Conservation (phyloP, 2,329 filamentous ascomycete species). For the Fusarium acutatum region DNA sequence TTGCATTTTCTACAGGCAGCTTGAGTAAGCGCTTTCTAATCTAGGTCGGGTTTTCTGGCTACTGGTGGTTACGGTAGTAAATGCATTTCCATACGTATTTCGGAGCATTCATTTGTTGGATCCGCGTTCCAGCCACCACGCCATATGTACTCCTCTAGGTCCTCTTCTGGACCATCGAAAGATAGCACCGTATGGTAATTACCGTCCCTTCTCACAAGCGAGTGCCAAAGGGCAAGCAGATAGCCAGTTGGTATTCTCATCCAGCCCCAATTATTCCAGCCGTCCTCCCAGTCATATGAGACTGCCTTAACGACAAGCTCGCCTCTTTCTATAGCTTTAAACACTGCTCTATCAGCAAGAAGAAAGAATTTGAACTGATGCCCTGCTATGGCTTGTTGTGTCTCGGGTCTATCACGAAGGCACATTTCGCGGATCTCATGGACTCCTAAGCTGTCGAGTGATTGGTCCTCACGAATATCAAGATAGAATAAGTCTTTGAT, state of each 20-base stretch:
- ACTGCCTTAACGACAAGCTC: neutral
- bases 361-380: accelerated
- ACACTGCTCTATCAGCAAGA: neutral
- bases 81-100: neutral
- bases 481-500: neutral
- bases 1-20: too few relatives aligned
- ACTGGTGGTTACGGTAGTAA: neutral
- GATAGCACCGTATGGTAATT: neutral
- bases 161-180: neutral
- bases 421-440: neutral
- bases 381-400: neutral
- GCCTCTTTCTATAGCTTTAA: neutral
- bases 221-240: constrained; percentile 11
- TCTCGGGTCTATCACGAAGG: neutral
- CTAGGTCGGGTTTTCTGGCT: neutral
- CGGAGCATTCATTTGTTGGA: accelerated
- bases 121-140: accelerated
- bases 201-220: neutral
- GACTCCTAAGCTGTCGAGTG: neutral
- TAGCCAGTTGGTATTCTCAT: constrained; percentile 7
- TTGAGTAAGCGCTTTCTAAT: neutral
- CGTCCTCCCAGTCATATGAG: neutral
- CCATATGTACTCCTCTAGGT: neutral
- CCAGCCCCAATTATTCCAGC: constrained; percentile 4
- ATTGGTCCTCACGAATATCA: neutral